Evolutionary conservation across 345 rosid species (phyloP), one percentile per base, ranked within the genome.

Genomic region (Schrenkiella parvula): DNA sequence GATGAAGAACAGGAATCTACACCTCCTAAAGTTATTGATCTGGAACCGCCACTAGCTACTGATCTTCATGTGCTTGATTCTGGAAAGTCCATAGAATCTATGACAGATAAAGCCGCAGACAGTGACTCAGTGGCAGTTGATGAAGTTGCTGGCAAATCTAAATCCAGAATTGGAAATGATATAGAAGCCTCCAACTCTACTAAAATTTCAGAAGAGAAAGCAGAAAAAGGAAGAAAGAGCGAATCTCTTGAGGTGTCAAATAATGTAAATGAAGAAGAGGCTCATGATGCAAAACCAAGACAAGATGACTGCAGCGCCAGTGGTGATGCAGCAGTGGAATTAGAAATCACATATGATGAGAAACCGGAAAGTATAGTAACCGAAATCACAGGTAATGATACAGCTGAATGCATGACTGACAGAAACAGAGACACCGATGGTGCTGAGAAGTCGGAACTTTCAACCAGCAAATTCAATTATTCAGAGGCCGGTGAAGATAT

Each of bases 281-380:
- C 35, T 55, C n/a, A n/a, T n/a, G n/a, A n/a, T n/a, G n/a, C n/a
- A n/a, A n/a, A n/a, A n/a, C 42, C 52, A 51, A 66, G 39, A 44
- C 61, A 38, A 74, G 62, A 65, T 58, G 46, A 58, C 66, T 37
- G 42, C 59, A 18, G 29, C 31, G 38, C 41, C 62, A 22, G 28
- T 53, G 57, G 35, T 74, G 72, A 42, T 54, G 71, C 54, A 46
- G 22, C 11, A 61, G 59, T 47, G 72, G 80, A 70, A 46, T 21
- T 64, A 56, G 76, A 57, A 37, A 57, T 63, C 44, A 70, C 60
- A 64, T 54, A 64, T 56, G 72, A 34, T 54, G 79, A 61, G 56
- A 75, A 75, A 34, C 48, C n/a, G n/a, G 79, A 60, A 22, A 59
- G 23, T 50, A 15, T n/a, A 48, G 55, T 3, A 38, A 18, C 51